Evolutionary conservation across 768 basidiomycete species (phyloP).

Genomic region (Pleurotus tuber-regium): DNA sequence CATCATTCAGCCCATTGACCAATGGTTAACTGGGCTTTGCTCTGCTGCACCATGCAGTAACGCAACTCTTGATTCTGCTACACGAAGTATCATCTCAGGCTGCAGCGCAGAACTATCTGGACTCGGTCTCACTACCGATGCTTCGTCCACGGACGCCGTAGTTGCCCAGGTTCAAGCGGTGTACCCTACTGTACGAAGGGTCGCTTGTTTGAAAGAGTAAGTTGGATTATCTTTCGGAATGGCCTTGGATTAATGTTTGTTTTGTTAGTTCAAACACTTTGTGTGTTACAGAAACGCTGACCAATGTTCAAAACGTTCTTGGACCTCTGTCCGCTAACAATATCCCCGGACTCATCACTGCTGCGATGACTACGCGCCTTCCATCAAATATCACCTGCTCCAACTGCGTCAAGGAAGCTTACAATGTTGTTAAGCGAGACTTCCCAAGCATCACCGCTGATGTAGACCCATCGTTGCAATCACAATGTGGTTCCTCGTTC

Average conservation of each 20-base stretch:
- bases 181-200: conserved; percentile 56
- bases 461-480: conserved; percentile 26
- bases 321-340: conserved; percentile 36
- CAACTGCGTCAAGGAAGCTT: conserved; percentile 51
- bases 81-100: conserved; percentile 48
- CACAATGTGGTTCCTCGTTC: conserved; percentile 51
- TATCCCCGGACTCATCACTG: conserved; percentile 16
- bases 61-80: conserved; percentile 51
- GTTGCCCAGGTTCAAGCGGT: conserved; percentile 42
- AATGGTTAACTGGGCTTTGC: conserved; percentile 62
- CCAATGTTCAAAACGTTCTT: conserved; percentile 40
- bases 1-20: conserved; percentile 48
- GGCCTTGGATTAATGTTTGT: neutral
- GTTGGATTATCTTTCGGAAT: conserved; percentile 20
- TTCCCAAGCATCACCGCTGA: conserved; percentile 32
- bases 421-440: conserved; percentile 36
- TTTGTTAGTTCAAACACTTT: conserved; percentile 34
- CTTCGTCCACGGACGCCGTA: conserved; percentile 19
- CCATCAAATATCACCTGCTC: conserved; percentile 47
- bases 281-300: conserved; percentile 59
- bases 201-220: conserved; percentile 66
- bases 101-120: conserved; percentile 38
- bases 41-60: conserved; percentile 53
- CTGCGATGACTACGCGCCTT: conserved; percentile 5
- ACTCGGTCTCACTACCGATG: conserved; percentile 23